Base-by-base conservation (phyloP, 2,329 filamentous ascomycete species). In the Emydomyces testavorans region DNA sequence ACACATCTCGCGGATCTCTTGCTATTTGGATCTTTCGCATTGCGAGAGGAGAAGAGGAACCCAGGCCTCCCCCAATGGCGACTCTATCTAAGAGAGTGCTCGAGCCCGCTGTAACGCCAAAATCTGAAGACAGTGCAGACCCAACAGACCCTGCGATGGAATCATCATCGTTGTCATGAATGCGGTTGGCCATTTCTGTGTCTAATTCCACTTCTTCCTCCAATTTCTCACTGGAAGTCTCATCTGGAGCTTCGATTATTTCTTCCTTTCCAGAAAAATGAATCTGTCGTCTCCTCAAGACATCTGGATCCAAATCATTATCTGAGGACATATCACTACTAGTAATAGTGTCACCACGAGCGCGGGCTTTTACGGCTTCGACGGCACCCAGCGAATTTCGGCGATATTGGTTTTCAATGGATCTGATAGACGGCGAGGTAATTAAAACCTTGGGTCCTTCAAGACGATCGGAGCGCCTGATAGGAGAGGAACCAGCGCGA, bases 401-500 rank as follows among this genome's bases (percentile, higher is more conserved):
- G 10, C 76, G 68, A 47, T 72, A 65, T 50, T 71, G 65, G 23
- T 62, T 67, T 13, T 65, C 66, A 29, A 71, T 66, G 3, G 67
- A 66, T 6, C 70, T 70, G 35, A 70, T 65, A 6, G 75, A 74
- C 0, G 77, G 77, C 13, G 76, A 78, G 1, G 75, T 78, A 28
- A 76, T 64, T 57, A 71, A 65, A n/a, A 76, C 64, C 21, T 75
- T 70, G 6, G 68, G 66, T 15, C 59, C 60, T 44, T 74, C 72
- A 35, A 60, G 61, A 24, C 60, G 64, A 52, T 69, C 67, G 24
- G 65, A 66, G 24, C 67, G 70, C 39, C 86, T 81, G 31, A 85
- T 80, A 2, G 90, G 90, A 40, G 90, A 95, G 0, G 89, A 95
- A 8, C 86, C 90, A 21, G 89, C 85, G 48, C 90, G 80, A 55